A percentile compares a stretch with the other conserved stretches of the same genome.
These are phyloP conservation scores for Sporormia fimetaria DNA, from an alignment of 495 filamentous ascomycete species.

Conservation along the genomic window DNA sequence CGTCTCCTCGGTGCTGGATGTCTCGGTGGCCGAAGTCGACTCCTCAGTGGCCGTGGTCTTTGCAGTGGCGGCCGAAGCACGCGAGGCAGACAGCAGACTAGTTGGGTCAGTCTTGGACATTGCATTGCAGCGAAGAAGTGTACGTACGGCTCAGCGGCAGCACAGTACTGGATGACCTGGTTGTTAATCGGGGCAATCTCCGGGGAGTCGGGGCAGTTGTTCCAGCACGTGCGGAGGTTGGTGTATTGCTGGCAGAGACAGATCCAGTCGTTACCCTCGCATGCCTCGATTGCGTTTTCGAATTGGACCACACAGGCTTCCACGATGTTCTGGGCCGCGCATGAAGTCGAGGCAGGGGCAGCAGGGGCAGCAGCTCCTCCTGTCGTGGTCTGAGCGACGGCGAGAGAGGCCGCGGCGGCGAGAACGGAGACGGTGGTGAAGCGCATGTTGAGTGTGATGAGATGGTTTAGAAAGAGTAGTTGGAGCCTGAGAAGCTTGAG, in stretches of 20 bases:
- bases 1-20: slow-evolving; percentile 5
- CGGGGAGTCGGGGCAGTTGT: slow-evolving; percentile 28
- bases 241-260: slow-evolving; percentile 29
- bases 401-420: slow-evolving; percentile 25
- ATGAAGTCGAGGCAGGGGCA: slow-evolving; percentile 5
- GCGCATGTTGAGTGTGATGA: slow-evolving; percentile 23
- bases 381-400: slow-evolving; percentile 28
- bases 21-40: slow-evolving; percentile 1
- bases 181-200: slow-evolving; percentile 13
- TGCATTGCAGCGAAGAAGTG: background rate
- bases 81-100: slow-evolving; percentile 13
- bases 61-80: slow-evolving; percentile 10
- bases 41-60: slow-evolving; percentile 1
- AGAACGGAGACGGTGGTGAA: slow-evolving; percentile 21
- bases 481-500: background rate
- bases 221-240: slow-evolving; percentile 30
- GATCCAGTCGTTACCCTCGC: slow-evolving; percentile 29
- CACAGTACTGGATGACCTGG: slow-evolving; percentile 25
- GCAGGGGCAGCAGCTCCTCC: slow-evolving; percentile 13
- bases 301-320: slow-evolving; percentile 23
- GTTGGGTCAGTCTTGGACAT: background rate
- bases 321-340: slow-evolving; percentile 29
- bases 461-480: background rate
- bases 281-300: slow-evolving; percentile 21
- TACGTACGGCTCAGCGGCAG: slow-evolving; percentile 30